A percentile compares a stretch with the other conserved stretches of the same genome.
phyloP scores from a whole-genome alignment of 2,329 filamentous ascomycete genomes.

The Xylaria polymorpha region DNA sequence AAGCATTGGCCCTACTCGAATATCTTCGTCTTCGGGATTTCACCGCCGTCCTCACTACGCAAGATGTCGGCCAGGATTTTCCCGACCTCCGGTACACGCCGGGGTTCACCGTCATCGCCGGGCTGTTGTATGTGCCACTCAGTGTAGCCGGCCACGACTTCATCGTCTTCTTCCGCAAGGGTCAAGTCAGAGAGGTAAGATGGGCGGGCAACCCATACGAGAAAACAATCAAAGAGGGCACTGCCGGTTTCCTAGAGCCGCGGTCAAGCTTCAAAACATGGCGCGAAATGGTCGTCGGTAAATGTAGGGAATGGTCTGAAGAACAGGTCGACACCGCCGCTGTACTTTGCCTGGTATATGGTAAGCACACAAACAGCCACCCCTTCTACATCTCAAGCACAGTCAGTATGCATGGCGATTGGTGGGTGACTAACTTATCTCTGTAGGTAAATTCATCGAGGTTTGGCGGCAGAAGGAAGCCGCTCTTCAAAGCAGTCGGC shows the following conservation, averaged over 20 bases:
- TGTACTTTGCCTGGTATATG: conserved; percentile 87
- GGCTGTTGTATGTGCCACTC: conserved; percentile 83
- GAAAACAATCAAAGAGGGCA: conserved; percentile 78
- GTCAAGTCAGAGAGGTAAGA: conserved; percentile 79
- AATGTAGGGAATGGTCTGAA: conserved; percentile 88
- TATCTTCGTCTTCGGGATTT: conserved; percentile 82
- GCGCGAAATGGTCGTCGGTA: conserved; percentile 83
- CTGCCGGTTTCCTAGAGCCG: conserved; percentile 79
- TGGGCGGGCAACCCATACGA: conserved; percentile 92
- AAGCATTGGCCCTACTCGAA: conserved; percentile 84
- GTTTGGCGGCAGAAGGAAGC: conserved; percentile 93
- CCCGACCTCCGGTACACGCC: conserved; percentile 83
- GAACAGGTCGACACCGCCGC: conserved; percentile 91
- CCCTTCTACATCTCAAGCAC: background rate
- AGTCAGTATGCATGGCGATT: background rate
- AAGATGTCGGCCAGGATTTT: conserved; percentile 80
- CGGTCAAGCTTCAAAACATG: conserved; percentile 82
- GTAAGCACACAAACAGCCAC: conserved; percentile 57
- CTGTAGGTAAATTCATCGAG: conserved; percentile 78
- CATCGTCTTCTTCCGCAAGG: conserved; percentile 89
- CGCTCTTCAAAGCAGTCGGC: conserved; percentile 81
- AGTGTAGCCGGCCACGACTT: conserved; percentile 82
- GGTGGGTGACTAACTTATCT: conserved; percentile 23
- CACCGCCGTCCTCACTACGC: conserved; percentile 80
- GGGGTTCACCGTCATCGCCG: conserved; percentile 81